These are phyloP conservation scores for Adansonia grandidieri DNA, from an alignment of 441 rosid species.

Conservation along the genomic window DNA sequence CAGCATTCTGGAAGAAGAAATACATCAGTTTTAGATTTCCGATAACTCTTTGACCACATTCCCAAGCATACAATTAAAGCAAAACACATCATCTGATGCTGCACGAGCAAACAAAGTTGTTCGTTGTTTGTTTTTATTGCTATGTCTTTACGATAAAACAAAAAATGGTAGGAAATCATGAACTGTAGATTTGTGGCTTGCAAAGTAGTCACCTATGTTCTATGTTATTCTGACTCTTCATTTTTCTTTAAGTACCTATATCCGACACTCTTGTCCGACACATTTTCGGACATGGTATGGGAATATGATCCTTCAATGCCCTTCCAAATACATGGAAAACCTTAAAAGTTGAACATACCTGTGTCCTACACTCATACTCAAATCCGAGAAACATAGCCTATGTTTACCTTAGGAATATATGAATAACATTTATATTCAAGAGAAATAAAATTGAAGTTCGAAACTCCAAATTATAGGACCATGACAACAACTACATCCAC, in stretches of 20 bases:
- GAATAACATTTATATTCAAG: neutral
- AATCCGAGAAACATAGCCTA: too few relatives aligned
- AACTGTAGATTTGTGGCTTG: slow-evolving; percentile 8
- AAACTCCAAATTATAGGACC: neutral
- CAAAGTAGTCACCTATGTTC: neutral
- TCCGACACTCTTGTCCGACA: too few relatives aligned
- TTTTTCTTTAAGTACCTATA: too few relatives aligned
- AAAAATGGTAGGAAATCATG: neutral
- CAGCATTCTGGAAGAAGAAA: slow-evolving; percentile 53
- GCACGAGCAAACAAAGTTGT: slow-evolving; percentile 11
- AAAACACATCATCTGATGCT: slow-evolving; percentile 13
- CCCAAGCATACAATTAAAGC: slow-evolving; percentile 10
- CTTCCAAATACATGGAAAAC: too few relatives aligned
- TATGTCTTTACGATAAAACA: neutral
- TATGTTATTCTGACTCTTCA: too few relatives aligned
- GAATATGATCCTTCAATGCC: too few relatives aligned
- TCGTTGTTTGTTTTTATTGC: neutral
- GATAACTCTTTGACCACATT: neutral
- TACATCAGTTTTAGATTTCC: neutral
- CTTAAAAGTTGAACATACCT: too few relatives aligned
- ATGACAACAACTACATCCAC: neutral
- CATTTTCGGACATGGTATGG: too few relatives aligned
- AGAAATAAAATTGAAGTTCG: neutral
- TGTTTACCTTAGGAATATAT: neutral
- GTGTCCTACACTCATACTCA: too few relatives aligned